Percentiles rank a stretch among this genome's conserved stretches.
phyloP scores from a whole-genome alignment of 768 basidiomycete species.

The Mycena albidolilacea region DNA sequence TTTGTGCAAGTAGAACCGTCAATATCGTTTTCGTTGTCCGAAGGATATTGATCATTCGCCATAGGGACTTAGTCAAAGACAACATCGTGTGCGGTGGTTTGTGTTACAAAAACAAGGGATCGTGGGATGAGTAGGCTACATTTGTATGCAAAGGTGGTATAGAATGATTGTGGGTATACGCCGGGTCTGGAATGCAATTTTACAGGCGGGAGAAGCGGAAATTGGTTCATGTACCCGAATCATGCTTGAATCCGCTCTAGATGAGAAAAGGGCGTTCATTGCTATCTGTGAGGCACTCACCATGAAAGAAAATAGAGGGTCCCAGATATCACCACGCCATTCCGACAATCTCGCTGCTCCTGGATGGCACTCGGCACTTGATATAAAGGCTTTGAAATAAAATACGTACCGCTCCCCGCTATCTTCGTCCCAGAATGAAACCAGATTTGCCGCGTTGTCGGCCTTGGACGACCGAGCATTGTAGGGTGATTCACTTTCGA shows the following conservation, averaged over 20 bases:
- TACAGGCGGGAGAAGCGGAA: not conserved
- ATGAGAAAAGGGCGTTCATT: not conserved
- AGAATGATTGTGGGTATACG: slow-evolving; percentile 30
- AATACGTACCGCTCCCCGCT: slow-evolving; percentile 29
- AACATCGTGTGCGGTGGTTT: not conserved
- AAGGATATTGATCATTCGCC: too few relatives aligned
- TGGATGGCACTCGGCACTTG: not conserved
- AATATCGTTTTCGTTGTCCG: too few relatives aligned
- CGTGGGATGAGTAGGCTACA: slow-evolving; percentile 14
- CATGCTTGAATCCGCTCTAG: not conserved
- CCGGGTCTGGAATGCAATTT: not conserved
- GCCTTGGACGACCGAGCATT: not conserved
- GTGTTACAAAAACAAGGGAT: slow-evolving; percentile 14
- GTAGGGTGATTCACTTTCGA: slow-evolving; percentile 31
- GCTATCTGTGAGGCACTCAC: slow-evolving; percentile 3
- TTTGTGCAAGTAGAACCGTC: too few relatives aligned
- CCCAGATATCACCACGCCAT: slow-evolving; percentile 28
- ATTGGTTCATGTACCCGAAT: not conserved
- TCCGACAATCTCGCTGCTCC: slow-evolving; percentile 23
- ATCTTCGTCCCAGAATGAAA: slow-evolving; percentile 43
- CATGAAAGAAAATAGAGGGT: not conserved
- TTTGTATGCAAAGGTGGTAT: slow-evolving; percentile 24
- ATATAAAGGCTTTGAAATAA: not conserved
- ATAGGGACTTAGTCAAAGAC: not conserved
- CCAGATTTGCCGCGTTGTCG: slow-evolving; percentile 23